Evolutionary conservation across 306 rosid genomes (phyloP), one percentile per base, ranked within the genome.

Genomic region (Gastrolobium villosum): DNA sequence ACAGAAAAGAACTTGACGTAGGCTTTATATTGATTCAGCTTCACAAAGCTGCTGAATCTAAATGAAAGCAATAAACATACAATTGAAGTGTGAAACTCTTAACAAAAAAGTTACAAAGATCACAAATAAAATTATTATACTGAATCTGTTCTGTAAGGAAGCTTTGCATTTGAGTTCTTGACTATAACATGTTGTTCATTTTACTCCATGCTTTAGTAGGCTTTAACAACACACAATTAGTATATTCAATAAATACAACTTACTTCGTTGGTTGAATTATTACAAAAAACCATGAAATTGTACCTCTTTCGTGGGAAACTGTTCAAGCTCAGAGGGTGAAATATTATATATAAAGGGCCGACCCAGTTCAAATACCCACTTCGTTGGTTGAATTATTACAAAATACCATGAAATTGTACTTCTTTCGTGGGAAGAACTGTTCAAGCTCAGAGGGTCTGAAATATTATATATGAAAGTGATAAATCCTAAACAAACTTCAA

Each of bases 21-120:
- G 14, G 32, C 31, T 4, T 64, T 53, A 67, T 8, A 70, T 7
- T 37, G 65, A 48, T 79, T 50, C 63, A 35, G 10, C 35, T 34
- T 40, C 48, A 43, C 4, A 43, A 0, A 68, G 56, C 41, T 35
- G 11, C 48, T 67, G 4, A 3, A 0, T 55, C 11, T 49, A 26
- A 59, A 53, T 4, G 11, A 43, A 53, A 34, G 60, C 48, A 45
- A 44, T 41, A 78, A 56, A 11, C 10, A 13, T 44, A 34, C 5
- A 15, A 10, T 8, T 37, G 32, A 79, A 59, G 5, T 69, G 31
- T 11, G 39, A 49, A 63, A 8, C 36, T 49, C 70, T 6, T 20
- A 28, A 49, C 59, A 45, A 3, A 37, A 36, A 34, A 7, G 7
- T 28, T 28, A 53, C 8, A n/a, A 13, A 3, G 48, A 0, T 7